Evolutionary conservation across 306 rosid genomes (phyloP).

Genomic region (Arachis stenosperma): DNA sequence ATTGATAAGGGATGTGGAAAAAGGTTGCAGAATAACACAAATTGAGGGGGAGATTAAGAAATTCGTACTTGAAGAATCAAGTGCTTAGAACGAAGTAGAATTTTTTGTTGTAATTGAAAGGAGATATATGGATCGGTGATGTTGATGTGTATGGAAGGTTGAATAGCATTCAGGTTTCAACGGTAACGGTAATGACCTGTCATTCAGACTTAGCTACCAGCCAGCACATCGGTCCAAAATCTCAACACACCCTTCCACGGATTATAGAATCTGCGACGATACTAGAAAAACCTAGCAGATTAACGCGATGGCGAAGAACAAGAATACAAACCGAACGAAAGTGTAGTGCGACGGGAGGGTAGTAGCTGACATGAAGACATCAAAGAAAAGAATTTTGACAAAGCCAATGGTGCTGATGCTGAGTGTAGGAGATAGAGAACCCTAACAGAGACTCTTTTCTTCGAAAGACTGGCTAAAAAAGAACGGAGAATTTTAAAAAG

Average conservation of each 20-base stretch:
- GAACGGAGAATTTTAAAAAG: no score
- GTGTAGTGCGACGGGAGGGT: no score
- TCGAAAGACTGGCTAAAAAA: no score
- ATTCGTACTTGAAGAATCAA: conserved; percentile 2
- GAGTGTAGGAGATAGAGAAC: no score
- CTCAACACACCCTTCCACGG: not conserved
- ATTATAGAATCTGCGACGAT: no score
- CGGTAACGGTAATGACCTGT: conserved; percentile 9
- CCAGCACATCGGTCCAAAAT: conserved; percentile 26
- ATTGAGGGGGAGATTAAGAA: not conserved
- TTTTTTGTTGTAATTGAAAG: not conserved
- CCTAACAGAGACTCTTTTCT: no score
- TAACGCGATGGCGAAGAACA: no score
- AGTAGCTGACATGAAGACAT: no score
- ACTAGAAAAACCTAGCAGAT: no score
- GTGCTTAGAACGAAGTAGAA: not conserved
- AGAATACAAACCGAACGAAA: no score
- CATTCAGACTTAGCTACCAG: not conserved
- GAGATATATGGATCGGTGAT: not conserved
- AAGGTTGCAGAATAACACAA: not conserved
- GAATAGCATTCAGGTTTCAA: not conserved
- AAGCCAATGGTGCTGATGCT: no score
- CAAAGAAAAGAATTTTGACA: no score
- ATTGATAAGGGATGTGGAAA: not conserved
- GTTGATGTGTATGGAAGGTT: not conserved